Percentiles rank a stretch among this genome's conserved stretches.
Evolutionary conservation across 306 rosid species (phyloP).

Genomic region (Alnus rubra): DNA sequence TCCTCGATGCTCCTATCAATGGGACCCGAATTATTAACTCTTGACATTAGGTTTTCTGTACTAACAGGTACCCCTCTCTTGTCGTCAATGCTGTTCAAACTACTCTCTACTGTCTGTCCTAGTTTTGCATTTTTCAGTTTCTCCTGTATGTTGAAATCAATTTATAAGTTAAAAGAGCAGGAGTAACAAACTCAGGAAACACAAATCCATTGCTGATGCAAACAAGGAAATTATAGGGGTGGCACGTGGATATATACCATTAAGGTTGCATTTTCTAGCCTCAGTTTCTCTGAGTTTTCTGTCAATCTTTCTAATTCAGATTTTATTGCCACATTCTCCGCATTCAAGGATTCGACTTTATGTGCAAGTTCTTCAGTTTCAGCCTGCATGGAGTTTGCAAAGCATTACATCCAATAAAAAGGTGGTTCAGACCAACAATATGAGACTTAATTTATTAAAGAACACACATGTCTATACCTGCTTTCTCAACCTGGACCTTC

Average conservation of each 20-base stretch:
- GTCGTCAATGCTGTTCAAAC: slow-evolving; percentile 45
- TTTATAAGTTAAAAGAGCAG: slow-evolving; percentile 18
- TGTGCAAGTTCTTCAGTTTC: slow-evolving; percentile 81
- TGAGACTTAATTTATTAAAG: background rate
- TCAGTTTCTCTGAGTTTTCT: slow-evolving; percentile 67
- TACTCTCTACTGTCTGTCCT: slow-evolving; percentile 56
- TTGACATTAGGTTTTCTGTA: slow-evolving; percentile 72
- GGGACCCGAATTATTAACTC: slow-evolving; percentile 65
- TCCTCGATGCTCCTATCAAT: slow-evolving; percentile 54
- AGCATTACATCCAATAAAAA: slow-evolving; percentile 14
- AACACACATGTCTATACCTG: slow-evolving; percentile 52
- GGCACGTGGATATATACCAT: slow-evolving; percentile 45
- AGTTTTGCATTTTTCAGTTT: slow-evolving; percentile 58
- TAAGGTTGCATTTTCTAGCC: slow-evolving; percentile 69
- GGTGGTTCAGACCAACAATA: slow-evolving; percentile 3
- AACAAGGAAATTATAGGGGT: background rate
- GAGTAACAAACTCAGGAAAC: background rate
- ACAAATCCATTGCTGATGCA: background rate
- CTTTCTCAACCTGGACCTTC: slow-evolving; percentile 97
- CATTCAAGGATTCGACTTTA: slow-evolving; percentile 62
- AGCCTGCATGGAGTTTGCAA: slow-evolving; percentile 50
- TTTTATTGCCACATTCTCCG: slow-evolving; percentile 62
- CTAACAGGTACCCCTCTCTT: slow-evolving; percentile 59
- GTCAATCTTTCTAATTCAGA: slow-evolving; percentile 62
- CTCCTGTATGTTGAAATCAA: slow-evolving; percentile 48